Evolutionary conservation across 2,329 filamentous ascomycete genomes (phyloP).

Genomic region (Arthrobotrys sinensis): DNA sequence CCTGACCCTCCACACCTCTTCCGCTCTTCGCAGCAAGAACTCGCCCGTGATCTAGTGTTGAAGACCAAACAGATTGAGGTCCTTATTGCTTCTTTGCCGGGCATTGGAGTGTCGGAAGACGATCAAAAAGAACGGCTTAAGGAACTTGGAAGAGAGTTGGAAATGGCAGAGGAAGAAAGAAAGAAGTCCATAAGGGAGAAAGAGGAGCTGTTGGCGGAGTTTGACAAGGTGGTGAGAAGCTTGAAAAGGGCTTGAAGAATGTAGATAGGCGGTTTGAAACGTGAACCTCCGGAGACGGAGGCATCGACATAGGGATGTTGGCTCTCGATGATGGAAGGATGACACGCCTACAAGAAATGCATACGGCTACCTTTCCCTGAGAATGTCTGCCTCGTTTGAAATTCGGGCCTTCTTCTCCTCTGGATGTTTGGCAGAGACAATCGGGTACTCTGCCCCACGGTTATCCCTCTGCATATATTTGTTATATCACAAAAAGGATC

Average conservation of each 20-base stretch:
- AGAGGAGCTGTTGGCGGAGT: slow-evolving; percentile 74
- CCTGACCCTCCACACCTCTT: slow-evolving; percentile 68
- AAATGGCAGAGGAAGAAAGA: slow-evolving; percentile 75
- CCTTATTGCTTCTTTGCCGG: slow-evolving; percentile 81
- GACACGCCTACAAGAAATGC: no score
- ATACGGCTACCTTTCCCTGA: no score
- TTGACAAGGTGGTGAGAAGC: slow-evolving; percentile 76
- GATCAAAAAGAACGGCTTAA: slow-evolving; percentile 80
- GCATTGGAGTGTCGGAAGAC: slow-evolving; percentile 82
- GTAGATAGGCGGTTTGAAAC: background rate
- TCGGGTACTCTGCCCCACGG: no score
- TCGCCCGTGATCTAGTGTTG: slow-evolving; percentile 81
- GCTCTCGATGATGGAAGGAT: no score
- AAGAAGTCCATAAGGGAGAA: slow-evolving; percentile 77
- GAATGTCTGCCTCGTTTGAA: no score
- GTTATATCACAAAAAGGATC: no score
- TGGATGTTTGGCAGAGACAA: no score
- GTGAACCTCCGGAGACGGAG: no score
- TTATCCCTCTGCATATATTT: no score
- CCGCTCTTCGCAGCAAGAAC: slow-evolving; percentile 77
- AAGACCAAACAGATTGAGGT: slow-evolving; percentile 88
- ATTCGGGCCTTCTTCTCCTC: no score
- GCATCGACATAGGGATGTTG: no score
- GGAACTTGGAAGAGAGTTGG: slow-evolving; percentile 77
- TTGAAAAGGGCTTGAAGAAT: slow-evolving; percentile 73